Evolutionary conservation across 2,329 filamentous ascomycete species (phyloP).

Genomic region (Colletotrichum lindemuthianum): DNA sequence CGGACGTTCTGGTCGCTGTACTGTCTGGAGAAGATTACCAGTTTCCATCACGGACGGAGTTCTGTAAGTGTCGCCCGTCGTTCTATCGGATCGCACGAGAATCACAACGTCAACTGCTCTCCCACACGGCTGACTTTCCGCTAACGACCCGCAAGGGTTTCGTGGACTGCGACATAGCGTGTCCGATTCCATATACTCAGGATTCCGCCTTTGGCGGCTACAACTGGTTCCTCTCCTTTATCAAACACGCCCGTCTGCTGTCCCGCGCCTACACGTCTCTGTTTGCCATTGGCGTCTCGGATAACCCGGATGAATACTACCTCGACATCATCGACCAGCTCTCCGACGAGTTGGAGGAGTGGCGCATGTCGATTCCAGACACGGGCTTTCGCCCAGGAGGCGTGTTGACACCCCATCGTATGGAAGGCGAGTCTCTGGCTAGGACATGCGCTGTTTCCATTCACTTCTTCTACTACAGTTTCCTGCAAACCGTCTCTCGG

Average conservation of each 20-base stretch:
- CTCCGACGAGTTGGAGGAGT: conserved; percentile 41
- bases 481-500: conserved; percentile 42
- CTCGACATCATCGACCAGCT: conserved; percentile 43
- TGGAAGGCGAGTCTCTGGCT: conserved; percentile 14
- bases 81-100: background rate
- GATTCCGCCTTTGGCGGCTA: conserved; percentile 45
- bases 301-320: conserved; percentile 40
- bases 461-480: conserved; percentile 44
- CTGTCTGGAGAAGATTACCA: conserved; percentile 48
- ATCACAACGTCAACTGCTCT: conserved; percentile 23
- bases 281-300: conserved; percentile 46
- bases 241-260: conserved; percentile 44
- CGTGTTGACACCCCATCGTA: conserved; percentile 21
- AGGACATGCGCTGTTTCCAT: conserved; percentile 35
- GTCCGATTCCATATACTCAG: conserved; percentile 45
- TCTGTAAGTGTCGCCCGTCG: conserved; percentile 43
- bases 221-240: conserved; percentile 47
- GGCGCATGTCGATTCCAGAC: conserved; percentile 42
- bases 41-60: conserved; percentile 43
- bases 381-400: conserved; percentile 36
- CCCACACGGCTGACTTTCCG: conserved; percentile 41
- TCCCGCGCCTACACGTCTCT: conserved; percentile 46
- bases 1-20: conserved; percentile 54
- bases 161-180: conserved; percentile 50
- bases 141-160: conserved; percentile 40